These are phyloP conservation scores for Globisporangium ultimum DNA, from an alignment of 352 stramenopile species.

Conservation along the genomic window DNA sequence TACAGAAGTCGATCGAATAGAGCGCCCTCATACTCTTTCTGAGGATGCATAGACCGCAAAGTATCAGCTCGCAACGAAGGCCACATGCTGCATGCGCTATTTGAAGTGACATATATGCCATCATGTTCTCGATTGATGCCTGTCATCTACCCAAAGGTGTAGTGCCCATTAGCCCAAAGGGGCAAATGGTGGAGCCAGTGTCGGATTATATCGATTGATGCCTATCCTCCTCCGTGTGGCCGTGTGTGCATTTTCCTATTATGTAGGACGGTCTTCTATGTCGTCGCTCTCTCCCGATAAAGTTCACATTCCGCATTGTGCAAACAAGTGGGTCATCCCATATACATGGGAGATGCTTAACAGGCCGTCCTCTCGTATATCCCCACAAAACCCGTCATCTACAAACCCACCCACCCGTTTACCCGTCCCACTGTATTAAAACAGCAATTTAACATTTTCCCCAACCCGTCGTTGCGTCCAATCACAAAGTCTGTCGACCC, in stretches of 20 bases:
- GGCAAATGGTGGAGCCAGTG: no score
- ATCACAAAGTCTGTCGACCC: neutral
- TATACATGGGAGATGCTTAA: neutral
- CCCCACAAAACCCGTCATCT: neutral
- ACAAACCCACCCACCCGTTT: neutral
- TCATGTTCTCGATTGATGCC: no score
- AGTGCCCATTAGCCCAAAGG: no score
- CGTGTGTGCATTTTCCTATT: no score
- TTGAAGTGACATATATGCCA: no score
- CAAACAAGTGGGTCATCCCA: neutral
- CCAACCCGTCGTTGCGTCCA: neutral
- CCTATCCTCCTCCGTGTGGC: no score
- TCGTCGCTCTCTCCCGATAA: neutral
- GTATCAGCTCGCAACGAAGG: no score
- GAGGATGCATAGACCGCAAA: no score
- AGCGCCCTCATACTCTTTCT: neutral
- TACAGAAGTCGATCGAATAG: slow-evolving; percentile 1
- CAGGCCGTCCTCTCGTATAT: neutral
- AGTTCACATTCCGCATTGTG: neutral
- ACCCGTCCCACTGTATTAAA: neutral
- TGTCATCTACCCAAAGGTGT: no score
- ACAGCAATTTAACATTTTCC: no score
- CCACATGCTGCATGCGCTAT: no score
- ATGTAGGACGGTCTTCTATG: neutral
- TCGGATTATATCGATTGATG: no score